A percentile compares a stretch with the other conserved stretches of the same genome.
phyloP scores from a whole-genome alignment of 352 stramenopile genomes.

The Phytophthora foliorum region DNA sequence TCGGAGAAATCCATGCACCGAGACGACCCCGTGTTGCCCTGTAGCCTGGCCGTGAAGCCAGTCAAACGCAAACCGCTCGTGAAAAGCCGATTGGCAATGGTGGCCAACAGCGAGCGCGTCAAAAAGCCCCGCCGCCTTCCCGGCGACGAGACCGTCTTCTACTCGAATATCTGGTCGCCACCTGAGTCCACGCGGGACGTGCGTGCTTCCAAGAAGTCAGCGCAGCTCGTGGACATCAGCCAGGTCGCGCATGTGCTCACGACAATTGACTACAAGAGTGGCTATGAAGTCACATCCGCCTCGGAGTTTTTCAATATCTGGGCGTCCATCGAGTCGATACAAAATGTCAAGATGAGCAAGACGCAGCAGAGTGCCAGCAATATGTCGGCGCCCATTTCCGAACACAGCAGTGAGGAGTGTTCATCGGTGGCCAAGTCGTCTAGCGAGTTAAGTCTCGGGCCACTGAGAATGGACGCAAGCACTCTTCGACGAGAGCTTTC shows the following conservation, averaged over 20 bases:
- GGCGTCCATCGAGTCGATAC: constrained; percentile 39
- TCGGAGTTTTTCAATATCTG: constrained; percentile 69
- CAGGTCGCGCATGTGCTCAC: constrained; percentile 82
- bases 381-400: constrained; percentile 47
- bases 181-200: constrained; percentile 27
- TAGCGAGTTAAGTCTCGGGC: constrained; percentile 30
- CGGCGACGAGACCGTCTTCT: constrained; percentile 78
- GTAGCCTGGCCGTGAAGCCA: constrained; percentile 33
- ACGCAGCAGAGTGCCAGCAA: constrained; percentile 39
- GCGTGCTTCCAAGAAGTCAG: constrained; percentile 28
- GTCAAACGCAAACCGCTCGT: constrained; percentile 63
- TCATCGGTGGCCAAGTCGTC: constrained; percentile 31
- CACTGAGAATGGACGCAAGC: constrained; percentile 40
- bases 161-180: constrained; percentile 82
- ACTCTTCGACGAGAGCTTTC: constrained; percentile 47
- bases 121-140: constrained; percentile 58
- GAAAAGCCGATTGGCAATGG: constrained; percentile 60
- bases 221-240: constrained; percentile 78
- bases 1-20: constrained; percentile 29
- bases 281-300: constrained; percentile 52
- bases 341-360: constrained; percentile 37
- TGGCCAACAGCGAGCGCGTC: constrained; percentile 42
- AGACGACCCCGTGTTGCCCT: constrained; percentile 31
- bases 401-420: constrained; percentile 50
- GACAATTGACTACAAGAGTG: constrained; percentile 76